Evolutionary conservation across 176 grass and related monocot genomes (phyloP), one percentile per base, ranked within the genome.

Genomic region (Zizania latifolia): DNA sequence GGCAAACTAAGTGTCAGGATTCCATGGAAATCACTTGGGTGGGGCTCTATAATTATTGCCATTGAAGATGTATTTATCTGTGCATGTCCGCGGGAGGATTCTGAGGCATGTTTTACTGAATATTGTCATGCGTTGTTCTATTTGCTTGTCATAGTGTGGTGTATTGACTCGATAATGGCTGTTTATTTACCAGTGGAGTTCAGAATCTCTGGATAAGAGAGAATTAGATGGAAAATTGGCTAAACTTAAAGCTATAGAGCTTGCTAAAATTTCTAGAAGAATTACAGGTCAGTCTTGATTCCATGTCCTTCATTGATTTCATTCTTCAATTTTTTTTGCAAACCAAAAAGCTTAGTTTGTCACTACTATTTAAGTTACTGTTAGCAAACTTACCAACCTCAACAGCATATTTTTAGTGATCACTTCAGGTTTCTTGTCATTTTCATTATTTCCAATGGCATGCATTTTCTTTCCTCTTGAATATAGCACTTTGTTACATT

Each of bases 181-280:
- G 57, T 62, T 85, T 75, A 21, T 77, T 85, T 79, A 65, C 58
- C 80, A 98, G 94, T 98, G 94, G 94, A 81, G 71, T 83, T 90
- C 81, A 59, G 84, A 85, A 45, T 92, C 88, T 43, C 41, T 98
- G 39, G 91, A 91, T 67, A 97, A 84, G 84, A 98, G 94, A 76
- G 94, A 94, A 83, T 80, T 98, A 81, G 89, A 91, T 76, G 94
- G 91, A 51, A 98, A 98, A 81, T 78, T 98, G 88, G 94, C 94
- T 60, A 98, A 98, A 83, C 90, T 98, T 91, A 93, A 93, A 82
- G 91, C 94, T 62, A 92, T 98, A 70, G 94, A 98, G 58, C 88
- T 98, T 43, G 82, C 91, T 40, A 98, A 98, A 60, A 86, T 98
- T 86, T 94, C 94, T 50, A 98, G 89, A 71, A 90, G 90, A 83